A percentile compares a stretch with the other conserved stretches of the same genome.
Conservation (phyloP, 2,329 filamentous ascomycete genomes). For the Paraphaeosphaeria minitans region DNA sequence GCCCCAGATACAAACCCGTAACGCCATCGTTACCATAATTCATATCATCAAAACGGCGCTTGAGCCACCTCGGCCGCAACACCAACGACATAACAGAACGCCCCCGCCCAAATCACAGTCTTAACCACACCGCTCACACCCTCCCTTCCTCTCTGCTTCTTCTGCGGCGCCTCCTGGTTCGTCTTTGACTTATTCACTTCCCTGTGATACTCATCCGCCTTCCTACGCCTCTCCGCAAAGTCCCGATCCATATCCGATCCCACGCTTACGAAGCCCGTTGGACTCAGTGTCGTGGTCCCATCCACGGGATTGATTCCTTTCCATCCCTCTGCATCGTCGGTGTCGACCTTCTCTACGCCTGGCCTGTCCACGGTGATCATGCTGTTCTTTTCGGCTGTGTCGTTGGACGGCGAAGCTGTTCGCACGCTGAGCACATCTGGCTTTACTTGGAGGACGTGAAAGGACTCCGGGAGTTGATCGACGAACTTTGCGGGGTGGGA, state of each 20-base stretch:
- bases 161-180: not conserved
- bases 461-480: slow-evolving; percentile 31
- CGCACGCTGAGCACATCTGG: slow-evolving; percentile 33
- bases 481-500: slow-evolving; percentile 36
- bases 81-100: slow-evolving; percentile 40
- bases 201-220: slow-evolving; percentile 19
- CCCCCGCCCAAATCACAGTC: slow-evolving; percentile 37
- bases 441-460: slow-evolving; percentile 36
- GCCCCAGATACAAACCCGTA: not conserved
- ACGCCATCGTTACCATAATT: not conserved
- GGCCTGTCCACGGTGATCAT: not conserved
- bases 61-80: slow-evolving; percentile 32
- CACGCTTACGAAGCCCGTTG: slow-evolving; percentile 42
- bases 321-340: slow-evolving; percentile 4
- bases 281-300: slow-evolving; percentile 39
- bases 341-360: not conserved
- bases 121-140: slow-evolving; percentile 33
- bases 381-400: not conserved
- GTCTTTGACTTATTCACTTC: not conserved
- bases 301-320: slow-evolving; percentile 41
- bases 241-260: slow-evolving; percentile 27
- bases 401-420: slow-evolving; percentile 11
- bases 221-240: slow-evolving; percentile 31
- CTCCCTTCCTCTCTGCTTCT: slow-evolving; percentile 11
- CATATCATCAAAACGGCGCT: not conserved